Percentiles rank a stretch among this genome's conserved stretches.
phyloP scores from a whole-genome alignment of 352 stramenopile genomes.

The Globisporangium spiculum region DNA sequence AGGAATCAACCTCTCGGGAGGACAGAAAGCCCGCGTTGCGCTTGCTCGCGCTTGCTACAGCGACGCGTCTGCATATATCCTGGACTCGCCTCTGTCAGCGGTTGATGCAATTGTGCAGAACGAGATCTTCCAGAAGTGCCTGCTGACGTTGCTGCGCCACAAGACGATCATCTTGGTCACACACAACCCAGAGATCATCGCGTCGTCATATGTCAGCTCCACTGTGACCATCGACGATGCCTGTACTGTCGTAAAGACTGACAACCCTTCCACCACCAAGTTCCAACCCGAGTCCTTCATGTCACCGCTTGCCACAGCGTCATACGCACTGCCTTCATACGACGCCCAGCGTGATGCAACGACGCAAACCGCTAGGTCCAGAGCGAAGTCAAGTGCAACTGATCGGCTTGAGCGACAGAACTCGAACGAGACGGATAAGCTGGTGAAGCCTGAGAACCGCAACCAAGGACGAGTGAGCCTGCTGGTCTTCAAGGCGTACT shows the following conservation, averaged over 20 bases:
- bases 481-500: constrained; percentile 34
- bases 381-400: background rate
- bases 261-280: background rate
- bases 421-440: constrained; percentile 16
- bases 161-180: constrained; percentile 62
- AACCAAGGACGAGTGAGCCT: constrained; percentile 27
- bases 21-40: constrained; percentile 48
- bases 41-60: constrained; percentile 60
- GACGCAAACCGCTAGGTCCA: background rate
- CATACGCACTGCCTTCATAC: background rate
- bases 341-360: constrained; percentile 21
- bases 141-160: constrained; percentile 42
- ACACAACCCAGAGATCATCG: constrained; percentile 25
- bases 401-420: background rate
- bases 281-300: background rate
- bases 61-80: constrained; percentile 30
- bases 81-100: constrained; percentile 19
- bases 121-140: constrained; percentile 74
- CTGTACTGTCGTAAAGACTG: background rate
- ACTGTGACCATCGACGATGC: background rate
- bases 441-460: constrained; percentile 28
- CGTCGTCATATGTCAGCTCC: background rate
- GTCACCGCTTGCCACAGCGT: background rate
- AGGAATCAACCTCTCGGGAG: constrained; percentile 35
- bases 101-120: constrained; percentile 61